Evolutionary conservation across 208 protist genomes (phyloP).

Genomic region (Leishmania braziliensis): DNA sequence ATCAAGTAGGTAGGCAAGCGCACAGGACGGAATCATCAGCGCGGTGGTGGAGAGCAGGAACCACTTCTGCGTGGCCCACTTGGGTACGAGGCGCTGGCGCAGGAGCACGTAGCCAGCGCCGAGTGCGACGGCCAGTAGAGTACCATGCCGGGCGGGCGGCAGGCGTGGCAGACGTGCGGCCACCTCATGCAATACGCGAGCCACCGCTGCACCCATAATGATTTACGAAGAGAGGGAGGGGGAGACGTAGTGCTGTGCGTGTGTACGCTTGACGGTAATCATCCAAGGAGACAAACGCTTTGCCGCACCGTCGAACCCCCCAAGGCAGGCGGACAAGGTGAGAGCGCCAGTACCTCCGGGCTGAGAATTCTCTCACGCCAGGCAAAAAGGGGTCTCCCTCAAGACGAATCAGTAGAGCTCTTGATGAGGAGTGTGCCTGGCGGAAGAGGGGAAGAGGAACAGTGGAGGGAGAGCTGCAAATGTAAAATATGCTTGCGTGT

Average conservation of each 20-base stretch:
- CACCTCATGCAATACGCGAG: conserved; percentile 3
- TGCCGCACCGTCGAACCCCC: no score
- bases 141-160: background rate
- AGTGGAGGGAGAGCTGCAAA: no score
- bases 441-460: no score
- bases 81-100: conserved; percentile 39
- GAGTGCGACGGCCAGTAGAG: conserved; percentile 30
- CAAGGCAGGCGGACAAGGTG: no score
- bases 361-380: no score
- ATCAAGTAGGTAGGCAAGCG: conserved; percentile 36
- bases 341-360: no score
- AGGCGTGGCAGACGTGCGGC: conserved; percentile 10
- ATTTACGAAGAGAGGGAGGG: background rate
- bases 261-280: background rate
- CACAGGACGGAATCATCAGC: conserved; percentile 34
- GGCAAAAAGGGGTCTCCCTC: background rate
- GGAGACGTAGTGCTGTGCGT: background rate
- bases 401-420: no score
- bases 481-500: background rate
- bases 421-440: no score
- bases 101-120: conserved; percentile 40
- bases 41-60: conserved; percentile 38
- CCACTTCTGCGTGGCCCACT: conserved; percentile 41
- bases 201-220: background rate
- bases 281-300: background rate